Evolutionary conservation across 345 rosid species (phyloP).

Genomic region (Iberis pinnata): DNA sequence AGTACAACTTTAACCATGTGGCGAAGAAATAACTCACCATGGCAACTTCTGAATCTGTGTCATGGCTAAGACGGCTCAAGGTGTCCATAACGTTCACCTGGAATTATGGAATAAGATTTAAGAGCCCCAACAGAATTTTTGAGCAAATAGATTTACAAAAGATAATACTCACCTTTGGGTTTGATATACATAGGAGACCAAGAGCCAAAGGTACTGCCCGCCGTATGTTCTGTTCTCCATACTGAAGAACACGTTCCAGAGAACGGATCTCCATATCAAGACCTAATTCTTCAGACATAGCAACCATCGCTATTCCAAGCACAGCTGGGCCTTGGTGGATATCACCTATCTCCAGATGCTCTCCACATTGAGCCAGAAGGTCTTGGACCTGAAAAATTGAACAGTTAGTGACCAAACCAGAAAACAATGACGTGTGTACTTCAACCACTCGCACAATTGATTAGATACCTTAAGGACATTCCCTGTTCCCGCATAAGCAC

Average conservation of each 20-base stretch:
- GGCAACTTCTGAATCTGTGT: conserved; percentile 93
- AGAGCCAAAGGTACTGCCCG: conserved; percentile 95
- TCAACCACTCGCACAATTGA: conserved; percentile 15
- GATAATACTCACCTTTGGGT: conserved; percentile 73
- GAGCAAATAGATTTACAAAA: not conserved
- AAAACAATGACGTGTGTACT: conserved; percentile 14
- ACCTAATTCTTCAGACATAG: conserved; percentile 98
- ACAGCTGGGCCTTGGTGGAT: conserved; percentile 92
- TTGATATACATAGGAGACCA: conserved; percentile 93
- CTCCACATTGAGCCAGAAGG: conserved; percentile 82
- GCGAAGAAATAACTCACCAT: conserved; percentile 47
- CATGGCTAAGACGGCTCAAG: conserved; percentile 94
- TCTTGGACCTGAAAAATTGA: conserved; percentile 60
- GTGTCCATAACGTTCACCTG: conserved; percentile 98
- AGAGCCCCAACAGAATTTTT: too few relatives aligned
- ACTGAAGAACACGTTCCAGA: conserved; percentile 84
- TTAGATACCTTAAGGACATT: conserved; percentile 82
- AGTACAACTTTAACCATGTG: not conserved
- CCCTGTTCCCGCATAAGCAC: conserved; percentile 98
- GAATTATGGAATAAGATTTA: not conserved
- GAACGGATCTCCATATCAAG: conserved; percentile 95
- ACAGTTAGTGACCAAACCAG: conserved; percentile 21
- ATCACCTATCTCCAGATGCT: conserved; percentile 81
- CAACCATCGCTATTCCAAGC: conserved; percentile 96
- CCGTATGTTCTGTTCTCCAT: conserved; percentile 85